These are phyloP conservation scores for Carex kokanica DNA, from an alignment of 176 grass and related monocot species.

Conservation along the genomic window DNA sequence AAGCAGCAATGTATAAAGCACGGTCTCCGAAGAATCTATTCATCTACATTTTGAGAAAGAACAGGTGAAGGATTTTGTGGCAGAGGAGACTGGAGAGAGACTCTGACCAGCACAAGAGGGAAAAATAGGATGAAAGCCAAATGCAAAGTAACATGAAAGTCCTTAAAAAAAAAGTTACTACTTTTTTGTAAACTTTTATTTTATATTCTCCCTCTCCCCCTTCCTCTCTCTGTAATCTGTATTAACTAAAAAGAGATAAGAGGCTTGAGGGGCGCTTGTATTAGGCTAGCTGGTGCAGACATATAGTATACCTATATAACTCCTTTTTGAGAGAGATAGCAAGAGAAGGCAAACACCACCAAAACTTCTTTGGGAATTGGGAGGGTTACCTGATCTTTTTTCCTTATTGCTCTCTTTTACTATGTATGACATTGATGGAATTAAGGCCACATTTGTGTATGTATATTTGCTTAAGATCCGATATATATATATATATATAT, in stretches of 20 bases:
- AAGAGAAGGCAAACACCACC: not conserved
- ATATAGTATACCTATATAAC: constrained; percentile 11
- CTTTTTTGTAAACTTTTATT: constrained; percentile 23
- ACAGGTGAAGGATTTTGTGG: not conserved
- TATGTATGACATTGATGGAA: constrained; percentile 1
- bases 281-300: constrained; percentile 5
- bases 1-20: constrained; percentile 14
- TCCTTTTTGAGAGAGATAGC: not conserved
- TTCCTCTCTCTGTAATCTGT: not conserved
- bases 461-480: constrained; percentile 12
- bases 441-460: constrained; percentile 16
- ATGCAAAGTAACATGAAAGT: not conserved
- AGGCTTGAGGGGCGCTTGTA: not conserved
- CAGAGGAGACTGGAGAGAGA: not conserved
- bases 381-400: not conserved
- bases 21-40: constrained; percentile 29
- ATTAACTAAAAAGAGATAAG: not conserved
- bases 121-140: constrained; percentile 10
- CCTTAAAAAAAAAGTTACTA: constrained; percentile 1
- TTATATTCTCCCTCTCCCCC: not conserved
- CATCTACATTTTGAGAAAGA: constrained; percentile 33
- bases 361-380: not conserved
- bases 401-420: constrained; percentile 5
- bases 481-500: too few species aligned
- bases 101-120: not conserved